phyloP scores from a whole-genome alignment of 1,284 basidiomycete species.

The Austropuccinia psidii region DNA sequence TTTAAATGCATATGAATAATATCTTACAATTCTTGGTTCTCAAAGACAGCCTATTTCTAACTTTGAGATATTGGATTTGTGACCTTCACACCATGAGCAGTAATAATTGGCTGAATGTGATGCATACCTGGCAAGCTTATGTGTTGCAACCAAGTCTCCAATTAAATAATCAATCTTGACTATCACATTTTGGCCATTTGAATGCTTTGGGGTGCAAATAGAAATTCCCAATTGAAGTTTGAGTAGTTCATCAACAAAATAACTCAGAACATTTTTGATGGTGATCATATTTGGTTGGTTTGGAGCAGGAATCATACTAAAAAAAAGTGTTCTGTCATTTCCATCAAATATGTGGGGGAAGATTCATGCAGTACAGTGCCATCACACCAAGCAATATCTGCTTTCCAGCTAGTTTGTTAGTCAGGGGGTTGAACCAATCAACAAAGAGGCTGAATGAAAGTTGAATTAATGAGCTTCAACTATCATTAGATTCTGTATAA shows the following conservation, averaged over 20 bases:
- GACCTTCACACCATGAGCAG: not conserved
- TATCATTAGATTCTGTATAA: too few species aligned
- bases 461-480: too few species aligned
- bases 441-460: too few species aligned
- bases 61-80: not conserved
- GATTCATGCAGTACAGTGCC: not conserved
- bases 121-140: conserved; percentile 8
- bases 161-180: not conserved
- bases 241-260: not conserved
- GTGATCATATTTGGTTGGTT: not conserved
- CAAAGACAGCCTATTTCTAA: not conserved
- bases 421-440: too few species aligned
- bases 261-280: not conserved
- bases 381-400: too few species aligned
- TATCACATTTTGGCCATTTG: not conserved
- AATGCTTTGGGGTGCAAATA: not conserved
- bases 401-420: too few species aligned
- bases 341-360: not conserved
- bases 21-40: not conserved
- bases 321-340: not conserved
- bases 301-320: not conserved
- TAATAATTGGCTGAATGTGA: not conserved
- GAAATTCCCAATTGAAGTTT: not conserved
- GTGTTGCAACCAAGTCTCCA: conserved; percentile 12
- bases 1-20: not conserved